Conservation (phyloP, 2,329 filamentous ascomycete genomes). For the Ceratocystis colombiana region DNA sequence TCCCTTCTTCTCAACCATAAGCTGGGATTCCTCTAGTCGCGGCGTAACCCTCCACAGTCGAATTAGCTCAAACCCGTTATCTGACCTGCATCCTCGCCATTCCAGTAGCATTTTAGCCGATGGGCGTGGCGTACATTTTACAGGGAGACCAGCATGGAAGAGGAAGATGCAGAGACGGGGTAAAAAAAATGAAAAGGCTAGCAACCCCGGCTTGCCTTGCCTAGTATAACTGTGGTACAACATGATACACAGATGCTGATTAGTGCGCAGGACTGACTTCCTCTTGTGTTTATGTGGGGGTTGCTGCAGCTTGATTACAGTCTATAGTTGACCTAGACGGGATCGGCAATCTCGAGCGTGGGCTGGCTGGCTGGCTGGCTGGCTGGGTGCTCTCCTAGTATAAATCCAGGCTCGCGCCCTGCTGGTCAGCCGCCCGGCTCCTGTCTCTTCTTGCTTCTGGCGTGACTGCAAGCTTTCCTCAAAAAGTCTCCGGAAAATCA, state of each 20-base stretch:
- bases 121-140: neutral
- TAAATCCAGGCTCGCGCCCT: neutral
- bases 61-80: neutral
- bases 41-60: neutral
- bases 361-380: neutral
- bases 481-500: neutral
- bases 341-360: conserved; percentile 4
- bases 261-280: neutral
- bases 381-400: neutral
- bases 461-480: neutral
- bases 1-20: neutral
- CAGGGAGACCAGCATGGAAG: neutral
- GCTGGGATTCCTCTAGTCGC: conserved; percentile 4
- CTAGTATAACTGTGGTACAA: conserved; percentile 1
- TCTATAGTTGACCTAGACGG: neutral
- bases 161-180: too few species aligned
- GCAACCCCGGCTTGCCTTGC: neutral
- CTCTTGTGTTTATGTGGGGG: neutral
- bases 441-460: neutral
- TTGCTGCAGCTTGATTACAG: neutral
- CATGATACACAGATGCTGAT: neutral
- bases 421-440: neutral
- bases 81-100: neutral
- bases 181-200: neutral
- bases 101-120: neutral